Conservation (phyloP, 768 basidiomycete genomes). For the Phanerochaete sordida region DNA sequence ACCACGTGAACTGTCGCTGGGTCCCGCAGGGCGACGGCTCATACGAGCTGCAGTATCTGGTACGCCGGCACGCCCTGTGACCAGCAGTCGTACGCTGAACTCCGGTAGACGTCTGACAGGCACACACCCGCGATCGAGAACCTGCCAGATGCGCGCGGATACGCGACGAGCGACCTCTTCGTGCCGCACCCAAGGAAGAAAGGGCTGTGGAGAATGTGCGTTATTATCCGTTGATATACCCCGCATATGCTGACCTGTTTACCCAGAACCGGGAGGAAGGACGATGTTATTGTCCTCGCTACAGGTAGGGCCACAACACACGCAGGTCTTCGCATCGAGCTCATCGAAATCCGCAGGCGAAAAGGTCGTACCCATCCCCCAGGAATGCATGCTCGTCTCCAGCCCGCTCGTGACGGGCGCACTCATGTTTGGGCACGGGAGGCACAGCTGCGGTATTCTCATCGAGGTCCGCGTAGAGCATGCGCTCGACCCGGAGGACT, state of each 20-base stretch:
- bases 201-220: constrained; percentile 26
- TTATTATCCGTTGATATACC: constrained; percentile 15
- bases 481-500: constrained; percentile 28
- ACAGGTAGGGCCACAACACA: neutral
- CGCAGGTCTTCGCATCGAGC: neutral
- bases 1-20: constrained; percentile 23
- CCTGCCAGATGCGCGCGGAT: constrained; percentile 14
- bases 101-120: constrained; percentile 13
- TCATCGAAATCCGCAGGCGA: constrained; percentile 21
- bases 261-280: constrained; percentile 29
- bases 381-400: constrained; percentile 25
- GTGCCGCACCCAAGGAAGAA: constrained; percentile 18
- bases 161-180: constrained; percentile 18
- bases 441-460: constrained; percentile 34
- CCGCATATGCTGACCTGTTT: constrained; percentile 23
- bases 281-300: constrained; percentile 38
- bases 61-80: constrained; percentile 15
- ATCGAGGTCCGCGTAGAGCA: constrained; percentile 29
- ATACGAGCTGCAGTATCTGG: constrained; percentile 37
- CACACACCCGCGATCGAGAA: constrained; percentile 6
- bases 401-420: constrained; percentile 28
- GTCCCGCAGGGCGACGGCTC: constrained; percentile 28
- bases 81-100: too few species aligned
- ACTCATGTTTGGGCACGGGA: constrained; percentile 38
- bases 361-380: constrained; percentile 23